phyloP scores from a whole-genome alignment of 2,329 filamentous ascomycete genomes.

The Ampelomyces quisqualis region DNA sequence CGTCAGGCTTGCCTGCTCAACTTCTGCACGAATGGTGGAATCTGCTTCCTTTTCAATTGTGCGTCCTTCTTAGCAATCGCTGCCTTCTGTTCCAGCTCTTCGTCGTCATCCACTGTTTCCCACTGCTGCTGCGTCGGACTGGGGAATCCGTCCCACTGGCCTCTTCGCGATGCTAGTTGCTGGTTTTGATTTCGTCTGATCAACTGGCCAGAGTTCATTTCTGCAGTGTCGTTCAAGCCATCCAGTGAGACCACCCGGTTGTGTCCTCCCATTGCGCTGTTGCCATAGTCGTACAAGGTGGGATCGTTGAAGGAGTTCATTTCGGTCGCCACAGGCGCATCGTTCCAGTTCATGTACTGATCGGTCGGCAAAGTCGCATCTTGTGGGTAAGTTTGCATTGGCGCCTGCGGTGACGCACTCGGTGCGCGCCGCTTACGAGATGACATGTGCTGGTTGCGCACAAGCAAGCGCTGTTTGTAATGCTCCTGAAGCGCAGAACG shows the following conservation, averaged over 20 bases:
- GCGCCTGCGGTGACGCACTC: constrained; percentile 65
- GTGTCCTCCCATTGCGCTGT: constrained; percentile 20
- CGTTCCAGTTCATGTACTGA: constrained; percentile 42
- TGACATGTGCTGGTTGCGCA: constrained; percentile 37
- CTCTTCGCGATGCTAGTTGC: constrained; percentile 44
- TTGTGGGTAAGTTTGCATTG: constrained; percentile 54
- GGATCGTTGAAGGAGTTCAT: constrained; percentile 41
- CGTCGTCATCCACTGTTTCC: constrained; percentile 65
- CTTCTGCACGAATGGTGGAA: constrained; percentile 97
- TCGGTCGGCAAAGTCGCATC: constrained; percentile 43
- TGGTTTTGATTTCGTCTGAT: constrained; percentile 51
- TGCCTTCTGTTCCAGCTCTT: constrained; percentile 76
- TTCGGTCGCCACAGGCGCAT: constrained; percentile 24
- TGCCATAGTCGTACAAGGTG: constrained; percentile 38
- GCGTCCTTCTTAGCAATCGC: constrained; percentile 82
- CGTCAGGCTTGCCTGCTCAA: constrained; percentile 74
- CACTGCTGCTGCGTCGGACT: constrained; percentile 48
- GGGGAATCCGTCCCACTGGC: constrained; percentile 45
- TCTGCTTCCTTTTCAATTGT: constrained; percentile 87
- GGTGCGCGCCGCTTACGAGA: constrained; percentile 72
- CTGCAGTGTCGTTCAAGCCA: constrained; percentile 26
- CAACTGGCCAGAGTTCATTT: constrained; percentile 45
- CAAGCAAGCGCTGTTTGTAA: too few species aligned
- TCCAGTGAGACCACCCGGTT: constrained; percentile 40
- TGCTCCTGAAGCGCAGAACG: too few species aligned